These are phyloP conservation scores for Skeletonema tropicum DNA, from an alignment of 108 stramenopile species.

Conservation along the genomic window DNA sequence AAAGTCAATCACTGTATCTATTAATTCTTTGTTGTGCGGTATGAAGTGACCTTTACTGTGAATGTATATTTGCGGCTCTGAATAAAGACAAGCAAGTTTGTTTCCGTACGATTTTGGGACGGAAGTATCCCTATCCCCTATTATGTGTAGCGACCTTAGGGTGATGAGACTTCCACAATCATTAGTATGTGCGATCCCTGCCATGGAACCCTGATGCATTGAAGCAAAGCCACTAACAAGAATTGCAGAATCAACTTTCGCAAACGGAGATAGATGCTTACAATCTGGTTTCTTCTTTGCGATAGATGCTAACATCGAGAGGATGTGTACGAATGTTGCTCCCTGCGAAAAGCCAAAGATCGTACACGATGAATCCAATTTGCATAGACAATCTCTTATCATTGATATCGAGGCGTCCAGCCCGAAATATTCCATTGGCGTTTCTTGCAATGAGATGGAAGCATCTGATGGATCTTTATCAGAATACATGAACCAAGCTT, in stretches of 20 bases:
- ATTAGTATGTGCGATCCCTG: background rate
- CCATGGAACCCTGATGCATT: conserved; percentile 13
- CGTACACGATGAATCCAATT: background rate
- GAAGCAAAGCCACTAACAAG: conserved; percentile 49
- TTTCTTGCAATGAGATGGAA: conserved; percentile 22
- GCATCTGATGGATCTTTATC: conserved; percentile 38
- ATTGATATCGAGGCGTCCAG: conserved; percentile 43
- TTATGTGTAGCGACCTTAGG: conserved; percentile 49
- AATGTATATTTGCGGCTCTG: conserved; percentile 22
- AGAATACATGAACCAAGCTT: conserved; percentile 61
- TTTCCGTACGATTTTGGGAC: conserved; percentile 30
- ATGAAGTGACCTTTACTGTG: conserved; percentile 45
- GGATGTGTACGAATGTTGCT: conserved; percentile 54
- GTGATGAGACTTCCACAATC: conserved; percentile 5
- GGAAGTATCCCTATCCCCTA: conserved; percentile 46
- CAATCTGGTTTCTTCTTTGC: conserved; percentile 19
- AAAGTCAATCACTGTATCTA: background rate
- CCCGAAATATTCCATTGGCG: conserved; percentile 43
- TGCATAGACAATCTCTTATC: conserved; percentile 20
- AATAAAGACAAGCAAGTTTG: conserved; percentile 24
- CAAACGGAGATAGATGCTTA: conserved; percentile 11
- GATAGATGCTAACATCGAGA: conserved; percentile 41
- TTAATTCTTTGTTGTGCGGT: conserved; percentile 3
- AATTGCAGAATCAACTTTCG: conserved; percentile 19
- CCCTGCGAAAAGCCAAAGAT: conserved; percentile 66